Evolutionary conservation across 192 early-diverging fungal genomes (phyloP).

Genomic region (Tieghemiomyces parasiticus): DNA sequence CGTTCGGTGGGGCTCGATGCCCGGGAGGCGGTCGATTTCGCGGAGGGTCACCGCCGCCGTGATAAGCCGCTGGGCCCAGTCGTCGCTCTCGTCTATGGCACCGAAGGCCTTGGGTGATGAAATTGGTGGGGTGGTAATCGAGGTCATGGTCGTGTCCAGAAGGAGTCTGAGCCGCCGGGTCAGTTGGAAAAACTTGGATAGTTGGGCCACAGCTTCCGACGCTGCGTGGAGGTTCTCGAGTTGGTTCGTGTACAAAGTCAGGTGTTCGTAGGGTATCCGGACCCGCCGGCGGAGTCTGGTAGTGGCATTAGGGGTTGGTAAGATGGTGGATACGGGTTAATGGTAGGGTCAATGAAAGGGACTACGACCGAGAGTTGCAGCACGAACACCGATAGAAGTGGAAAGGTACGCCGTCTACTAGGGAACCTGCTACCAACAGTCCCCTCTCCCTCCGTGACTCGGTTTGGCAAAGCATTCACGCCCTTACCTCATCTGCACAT

Average conservation of each 20-base stretch:
- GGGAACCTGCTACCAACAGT: not conserved
- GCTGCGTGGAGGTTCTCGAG: slow-evolving; percentile 1
- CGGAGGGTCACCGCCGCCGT: not conserved
- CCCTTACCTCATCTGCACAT: not conserved
- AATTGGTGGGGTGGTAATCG: no score
- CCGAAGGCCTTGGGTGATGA: not conserved
- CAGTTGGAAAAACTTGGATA: slow-evolving; percentile 1
- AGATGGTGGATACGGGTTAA: not conserved
- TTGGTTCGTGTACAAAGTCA: slow-evolving; percentile 1
- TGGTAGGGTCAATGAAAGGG: not conserved
- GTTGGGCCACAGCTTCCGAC: not conserved
- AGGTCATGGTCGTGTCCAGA: no score
- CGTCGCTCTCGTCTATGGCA: not conserved
- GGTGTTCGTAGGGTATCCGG: slow-evolving; percentile 7
- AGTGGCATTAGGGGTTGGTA: not conserved
- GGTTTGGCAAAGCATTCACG: no score
- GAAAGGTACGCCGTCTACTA: not conserved
- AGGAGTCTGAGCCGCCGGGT: not conserved
- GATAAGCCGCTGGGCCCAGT: not conserved
- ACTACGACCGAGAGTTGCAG: not conserved
- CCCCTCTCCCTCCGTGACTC: no score
- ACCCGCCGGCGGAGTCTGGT: not conserved
- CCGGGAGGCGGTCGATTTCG: not conserved
- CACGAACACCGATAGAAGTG: not conserved
- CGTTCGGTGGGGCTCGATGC: not conserved